Conservation (phyloP, 768 basidiomycete species). For the Tephrocybe sp. region DNA sequence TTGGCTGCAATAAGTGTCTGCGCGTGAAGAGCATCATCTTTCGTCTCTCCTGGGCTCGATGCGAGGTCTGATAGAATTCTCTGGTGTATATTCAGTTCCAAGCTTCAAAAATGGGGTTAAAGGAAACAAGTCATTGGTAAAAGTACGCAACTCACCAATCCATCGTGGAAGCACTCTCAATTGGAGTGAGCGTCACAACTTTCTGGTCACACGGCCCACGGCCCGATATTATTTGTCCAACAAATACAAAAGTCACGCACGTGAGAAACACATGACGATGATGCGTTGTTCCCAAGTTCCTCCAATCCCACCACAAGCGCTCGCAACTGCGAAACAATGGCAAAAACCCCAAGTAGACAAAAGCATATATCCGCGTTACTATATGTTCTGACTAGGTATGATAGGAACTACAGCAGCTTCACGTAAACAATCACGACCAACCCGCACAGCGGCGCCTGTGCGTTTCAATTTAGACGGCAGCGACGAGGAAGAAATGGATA, state of each 20-base stretch:
- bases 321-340: no score
- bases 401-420: neutral
- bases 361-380: no score
- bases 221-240: no score
- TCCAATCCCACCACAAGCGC: no score
- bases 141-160: slow-evolving; percentile 41
- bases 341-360: slow-evolving; percentile 22
- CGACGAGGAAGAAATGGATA: slow-evolving; percentile 19
- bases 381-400: no score
- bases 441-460: slow-evolving; percentile 18
- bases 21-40: slow-evolving; percentile 46
- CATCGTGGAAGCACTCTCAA: slow-evolving; percentile 40
- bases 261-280: neutral
- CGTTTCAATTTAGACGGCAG: slow-evolving; percentile 10
- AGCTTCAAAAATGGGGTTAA: slow-evolving; percentile 35
- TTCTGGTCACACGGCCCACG: no score
- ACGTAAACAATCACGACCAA: slow-evolving; percentile 17
- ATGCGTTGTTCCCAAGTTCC: no score
- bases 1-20: slow-evolving; percentile 62
- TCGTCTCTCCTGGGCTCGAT: slow-evolving; percentile 46
- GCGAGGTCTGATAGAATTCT: slow-evolving; percentile 76
- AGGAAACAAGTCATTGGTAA: neutral
- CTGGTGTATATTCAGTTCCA: slow-evolving; percentile 80
- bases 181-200: no score
- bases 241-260: no score